Evolutionary conservation across 129 eudicot genomes (phyloP).

Genomic region (carrot (Daucus carota)): DH1_v3.0 NC_030385.2:13144001-13144500

Average conservation of each 20-base stretch:
- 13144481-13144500: too few species aligned
- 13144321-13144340: neutral
- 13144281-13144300: conserved; percentile 60
- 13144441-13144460: too few species aligned
- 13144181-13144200: conserved; percentile 10
- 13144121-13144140: neutral
- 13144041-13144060: neutral
- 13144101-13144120: neutral
- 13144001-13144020: neutral
- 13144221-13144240: conserved; percentile 14
- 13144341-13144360: neutral
- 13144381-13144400: too few species aligned
- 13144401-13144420: too few species aligned
- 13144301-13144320: conserved; percentile 52
- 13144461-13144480: too few species aligned
- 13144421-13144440: too few species aligned
- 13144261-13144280: conserved; percentile 66
- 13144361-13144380: neutral
- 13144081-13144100: neutral
- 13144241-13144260: conserved; percentile 37
- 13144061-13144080: neutral
- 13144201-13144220: conserved; percentile 10
- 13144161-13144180: conserved; percentile 24
- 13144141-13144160: neutral
- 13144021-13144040: neutral